Evolutionary conservation across 768 basidiomycete species (phyloP).

Genomic region (Pleurotus giganteus): DNA sequence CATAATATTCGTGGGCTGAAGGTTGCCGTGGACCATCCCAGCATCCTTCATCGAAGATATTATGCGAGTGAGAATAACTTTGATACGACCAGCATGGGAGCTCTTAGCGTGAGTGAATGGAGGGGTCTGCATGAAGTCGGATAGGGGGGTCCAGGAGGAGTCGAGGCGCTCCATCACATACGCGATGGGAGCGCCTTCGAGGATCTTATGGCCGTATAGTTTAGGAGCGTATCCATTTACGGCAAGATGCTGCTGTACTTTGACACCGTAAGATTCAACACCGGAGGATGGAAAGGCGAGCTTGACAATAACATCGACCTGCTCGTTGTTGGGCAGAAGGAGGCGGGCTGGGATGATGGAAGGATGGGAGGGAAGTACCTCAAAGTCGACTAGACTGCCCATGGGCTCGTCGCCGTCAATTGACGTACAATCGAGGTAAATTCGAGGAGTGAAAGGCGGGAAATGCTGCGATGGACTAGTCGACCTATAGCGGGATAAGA

Average conservation of each 20-base stretch:
- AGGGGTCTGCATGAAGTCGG: background rate
- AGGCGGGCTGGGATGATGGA: background rate
- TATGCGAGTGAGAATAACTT: background rate
- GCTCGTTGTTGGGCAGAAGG: background rate
- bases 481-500: background rate
- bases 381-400: background rate
- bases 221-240: conserved; percentile 22
- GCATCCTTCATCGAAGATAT: conserved; percentile 17
- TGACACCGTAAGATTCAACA: conserved; percentile 25
- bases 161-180: conserved; percentile 1
- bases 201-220: conserved; percentile 15
- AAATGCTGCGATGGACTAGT: background rate
- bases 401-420: background rate
- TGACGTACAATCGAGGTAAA: conserved; percentile 3
- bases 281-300: conserved; percentile 33
- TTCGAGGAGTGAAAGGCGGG: background rate
- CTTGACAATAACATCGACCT: conserved; percentile 29
- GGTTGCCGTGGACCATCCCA: conserved; percentile 16
- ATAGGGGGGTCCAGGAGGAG: background rate
- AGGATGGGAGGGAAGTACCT: background rate
- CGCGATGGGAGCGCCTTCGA: conserved; percentile 5
- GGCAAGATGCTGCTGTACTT: conserved; percentile 31
- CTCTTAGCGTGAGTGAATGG: background rate
- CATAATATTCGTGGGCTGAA: conserved; percentile 7
- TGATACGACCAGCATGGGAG: background rate